Evolutionary conservation across 23 red algal species (phyloP), one percentile per base, ranked within the genome.

Genomic region (Pyropia haitanensis): DNA sequence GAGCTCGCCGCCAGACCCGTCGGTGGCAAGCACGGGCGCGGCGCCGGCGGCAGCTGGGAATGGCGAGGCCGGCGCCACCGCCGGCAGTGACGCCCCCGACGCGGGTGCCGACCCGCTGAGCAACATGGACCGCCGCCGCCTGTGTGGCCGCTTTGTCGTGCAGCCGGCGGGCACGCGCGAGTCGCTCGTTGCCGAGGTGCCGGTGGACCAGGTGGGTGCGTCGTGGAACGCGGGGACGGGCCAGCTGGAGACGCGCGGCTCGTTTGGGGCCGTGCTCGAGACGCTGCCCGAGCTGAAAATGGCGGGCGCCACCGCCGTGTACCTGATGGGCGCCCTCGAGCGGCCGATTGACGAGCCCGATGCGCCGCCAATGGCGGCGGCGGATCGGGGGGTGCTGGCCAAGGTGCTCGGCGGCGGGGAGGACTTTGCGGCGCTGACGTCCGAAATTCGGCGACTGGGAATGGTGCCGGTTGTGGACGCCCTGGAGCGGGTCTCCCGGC

Each of bases 151-250:
- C 27, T 86, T 98, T 44, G 81, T 98, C 33, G 94, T 98, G 29
- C 94, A 98, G 55, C 94, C 94, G 18, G 27, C 22, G 1, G 88
- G 79, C 50, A 67, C 52, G 27, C 80, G 94, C 19, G 85, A 89
- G 22, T 58, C 70, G 16, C 19, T 70, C 56, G 33, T 97, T 3
- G 60, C 65, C 60, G 93, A 97, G 65, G 65, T 88, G 58, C 83
- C 93, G 15, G 80, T 97, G 24, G 93, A 97, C 53, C 85, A 97
- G 70, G 93, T 97, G 20, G 77, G 82, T 27, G 93, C 93, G 4
- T 60, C 61, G 53, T 97, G 93, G 93, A 75, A 97, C 31, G 69
- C 73, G 12, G 58, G 60, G 44, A 97, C 85, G 2, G 93, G 93
- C 33, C 72, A 82, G 62, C 60, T 97, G 12, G 33, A 67, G 22